Conservation (phyloP, 2,329 filamentous ascomycete species). For the Chalaropsis thielavioides region DNA sequence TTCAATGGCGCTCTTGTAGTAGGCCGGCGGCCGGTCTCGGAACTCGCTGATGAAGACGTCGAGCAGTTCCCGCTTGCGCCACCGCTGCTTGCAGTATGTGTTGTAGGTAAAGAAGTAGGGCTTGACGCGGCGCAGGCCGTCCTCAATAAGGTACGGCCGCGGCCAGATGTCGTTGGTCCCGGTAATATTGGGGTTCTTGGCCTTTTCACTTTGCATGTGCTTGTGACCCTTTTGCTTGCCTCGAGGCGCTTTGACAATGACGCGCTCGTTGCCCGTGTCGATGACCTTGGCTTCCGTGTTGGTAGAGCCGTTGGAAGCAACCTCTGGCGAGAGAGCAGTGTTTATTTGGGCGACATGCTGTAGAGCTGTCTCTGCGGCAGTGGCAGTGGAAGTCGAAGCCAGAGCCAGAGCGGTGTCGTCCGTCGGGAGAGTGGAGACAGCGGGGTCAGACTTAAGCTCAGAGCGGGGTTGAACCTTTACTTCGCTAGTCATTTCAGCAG, state of each 20-base stretch:
- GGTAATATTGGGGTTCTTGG: slow-evolving; percentile 14
- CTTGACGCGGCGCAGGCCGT: slow-evolving; percentile 64
- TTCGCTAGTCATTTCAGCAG: neutral
- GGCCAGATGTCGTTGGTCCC: slow-evolving; percentile 28
- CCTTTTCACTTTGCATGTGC: slow-evolving; percentile 12
- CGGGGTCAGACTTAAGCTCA: neutral
- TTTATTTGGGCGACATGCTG: neutral
- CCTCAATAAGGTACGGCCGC: slow-evolving; percentile 61
- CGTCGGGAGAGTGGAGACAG: neutral
- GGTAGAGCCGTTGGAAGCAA: slow-evolving; percentile 13
- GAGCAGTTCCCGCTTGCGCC: slow-evolving; percentile 66
- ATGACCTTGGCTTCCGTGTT: slow-evolving; percentile 2
- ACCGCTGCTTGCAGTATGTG: slow-evolving; percentile 85
- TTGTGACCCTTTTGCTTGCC: slow-evolving; percentile 18
- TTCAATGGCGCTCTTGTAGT: slow-evolving; percentile 77
- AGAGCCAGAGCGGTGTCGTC: neutral
- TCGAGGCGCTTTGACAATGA: slow-evolving; percentile 12
- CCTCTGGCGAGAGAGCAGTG: neutral
- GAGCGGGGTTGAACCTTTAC: neutral
- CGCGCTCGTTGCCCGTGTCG: slow-evolving; percentile 15
- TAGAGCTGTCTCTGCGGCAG: neutral
- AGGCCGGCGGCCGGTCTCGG: slow-evolving; percentile 68
- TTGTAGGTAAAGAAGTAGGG: slow-evolving; percentile 94
- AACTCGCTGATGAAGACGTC: slow-evolving; percentile 90
- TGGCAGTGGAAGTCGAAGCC: neutral